phyloP scores from a whole-genome alignment of 2,329 filamentous ascomycete species.

The Colletotrichum endophyticum region DNA sequence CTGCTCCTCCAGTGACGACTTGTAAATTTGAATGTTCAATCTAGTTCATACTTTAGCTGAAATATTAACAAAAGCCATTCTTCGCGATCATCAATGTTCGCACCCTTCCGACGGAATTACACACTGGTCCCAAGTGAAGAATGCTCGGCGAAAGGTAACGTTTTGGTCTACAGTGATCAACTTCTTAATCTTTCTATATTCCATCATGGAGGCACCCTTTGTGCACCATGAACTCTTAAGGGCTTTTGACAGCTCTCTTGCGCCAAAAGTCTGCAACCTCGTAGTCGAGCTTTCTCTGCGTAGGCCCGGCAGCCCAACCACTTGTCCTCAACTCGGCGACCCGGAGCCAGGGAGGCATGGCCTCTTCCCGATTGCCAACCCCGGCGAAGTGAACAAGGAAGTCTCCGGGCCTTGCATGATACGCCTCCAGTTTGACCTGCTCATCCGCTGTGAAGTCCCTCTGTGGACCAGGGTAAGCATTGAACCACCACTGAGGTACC shows the following conservation, averaged over 20 bases:
- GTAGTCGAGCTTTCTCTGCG: background rate
- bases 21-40: background rate
- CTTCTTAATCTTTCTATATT: background rate
- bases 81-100: background rate
- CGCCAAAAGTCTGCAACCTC: background rate
- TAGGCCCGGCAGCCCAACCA: background rate
- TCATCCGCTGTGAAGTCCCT: background rate
- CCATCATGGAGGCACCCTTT: background rate
- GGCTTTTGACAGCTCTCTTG: background rate
- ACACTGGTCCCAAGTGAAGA: background rate
- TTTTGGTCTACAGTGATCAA: background rate
- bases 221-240: background rate
- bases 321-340: background rate
- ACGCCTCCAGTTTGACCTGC: background rate
- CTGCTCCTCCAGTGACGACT: background rate
- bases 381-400: background rate
- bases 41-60: background rate
- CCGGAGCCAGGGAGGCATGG: background rate
- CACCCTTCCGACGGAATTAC: background rate
- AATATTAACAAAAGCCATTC: background rate
- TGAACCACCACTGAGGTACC: slow-evolving; percentile 26
- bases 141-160: background rate
- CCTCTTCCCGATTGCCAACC: background rate
- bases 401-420: background rate
- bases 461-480: slow-evolving; percentile 13